Conservation (phyloP, 305 asterid genomes). For the Fraxinus floribunda region DNA sequence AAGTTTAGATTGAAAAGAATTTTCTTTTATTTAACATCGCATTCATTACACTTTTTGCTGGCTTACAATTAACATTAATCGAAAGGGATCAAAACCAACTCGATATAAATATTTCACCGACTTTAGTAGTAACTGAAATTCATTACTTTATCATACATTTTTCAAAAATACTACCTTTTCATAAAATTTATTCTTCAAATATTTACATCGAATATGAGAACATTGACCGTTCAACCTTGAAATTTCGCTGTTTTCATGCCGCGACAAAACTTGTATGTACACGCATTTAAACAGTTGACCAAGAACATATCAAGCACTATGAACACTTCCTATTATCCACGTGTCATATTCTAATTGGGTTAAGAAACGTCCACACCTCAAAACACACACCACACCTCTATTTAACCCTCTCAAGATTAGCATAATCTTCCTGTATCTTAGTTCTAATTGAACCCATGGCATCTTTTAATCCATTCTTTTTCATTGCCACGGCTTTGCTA, state of each 20-base stretch:
- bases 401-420: not conserved
- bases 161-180: not conserved
- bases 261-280: not conserved
- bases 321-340: not conserved
- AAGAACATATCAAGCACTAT: not conserved
- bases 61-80: too few species aligned
- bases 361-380: not conserved
- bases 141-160: not conserved
- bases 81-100: too few species aligned
- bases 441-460: slow-evolving; percentile 26
- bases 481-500: slow-evolving; percentile 31
- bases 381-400: not conserved
- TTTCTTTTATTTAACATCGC: too few species aligned
- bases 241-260: not conserved
- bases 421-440: not conserved
- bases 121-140: too few species aligned
- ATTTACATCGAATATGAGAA: too few species aligned
- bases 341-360: not conserved
- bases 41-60: too few species aligned
- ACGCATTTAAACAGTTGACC: not conserved
- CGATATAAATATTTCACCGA: too few species aligned
- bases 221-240: not conserved
- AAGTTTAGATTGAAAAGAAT: too few species aligned
- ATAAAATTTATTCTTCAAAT: too few species aligned
- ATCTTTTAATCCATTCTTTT: slow-evolving; percentile 20